phyloP scores from a whole-genome alignment of 768 basidiomycete species.

The Brasilioporus rufonigricans region DNA sequence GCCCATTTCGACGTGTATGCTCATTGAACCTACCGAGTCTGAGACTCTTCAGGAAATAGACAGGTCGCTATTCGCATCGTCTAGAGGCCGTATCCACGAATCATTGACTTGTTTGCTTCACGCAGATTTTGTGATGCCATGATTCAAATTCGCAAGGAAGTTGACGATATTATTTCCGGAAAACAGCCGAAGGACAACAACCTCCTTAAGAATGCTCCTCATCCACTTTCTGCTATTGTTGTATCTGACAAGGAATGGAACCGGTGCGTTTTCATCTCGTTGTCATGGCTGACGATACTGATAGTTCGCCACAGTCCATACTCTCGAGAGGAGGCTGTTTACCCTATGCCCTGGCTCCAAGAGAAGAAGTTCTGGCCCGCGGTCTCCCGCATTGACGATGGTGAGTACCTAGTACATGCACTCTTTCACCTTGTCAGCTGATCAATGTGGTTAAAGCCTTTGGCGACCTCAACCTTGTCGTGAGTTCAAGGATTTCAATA shows the following conservation, averaged over 20 bases:
- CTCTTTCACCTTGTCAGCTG: background rate
- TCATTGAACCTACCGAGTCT: slow-evolving; percentile 97
- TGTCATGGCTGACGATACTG: slow-evolving; percentile 1
- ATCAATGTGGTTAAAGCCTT: slow-evolving; percentile 55
- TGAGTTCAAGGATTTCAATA: slow-evolving; percentile 43
- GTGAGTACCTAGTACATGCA: slow-evolving; percentile 43
- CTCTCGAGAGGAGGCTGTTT: slow-evolving; percentile 86
- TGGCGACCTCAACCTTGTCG: slow-evolving; percentile 88
- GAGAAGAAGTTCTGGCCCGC: slow-evolving; percentile 98
- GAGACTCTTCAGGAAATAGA: slow-evolving; percentile 93
- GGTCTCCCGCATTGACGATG: slow-evolving; percentile 89
- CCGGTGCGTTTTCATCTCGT: slow-evolving; percentile 45
- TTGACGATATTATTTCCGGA: slow-evolving; percentile 80
- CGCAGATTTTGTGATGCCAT: slow-evolving; percentile 95
- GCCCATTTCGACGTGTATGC: slow-evolving; percentile 96
- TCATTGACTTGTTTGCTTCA: background rate
- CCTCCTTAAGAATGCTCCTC: slow-evolving; percentile 90
- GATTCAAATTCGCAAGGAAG: slow-evolving; percentile 94
- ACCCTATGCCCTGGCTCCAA: slow-evolving; percentile 77
- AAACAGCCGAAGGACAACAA: slow-evolving; percentile 92
- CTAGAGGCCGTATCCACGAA: background rate
- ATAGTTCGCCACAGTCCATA: slow-evolving; percentile 62
- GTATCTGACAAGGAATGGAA: slow-evolving; percentile 84
- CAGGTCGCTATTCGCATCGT: slow-evolving; percentile 44
- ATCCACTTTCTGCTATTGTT: slow-evolving; percentile 73